A percentile compares a stretch with the other conserved stretches of the same genome.
Evolutionary conservation across 2,329 filamentous ascomycete genomes (phyloP).

Genomic region (Cladosporium sphaerospermum): DNA sequence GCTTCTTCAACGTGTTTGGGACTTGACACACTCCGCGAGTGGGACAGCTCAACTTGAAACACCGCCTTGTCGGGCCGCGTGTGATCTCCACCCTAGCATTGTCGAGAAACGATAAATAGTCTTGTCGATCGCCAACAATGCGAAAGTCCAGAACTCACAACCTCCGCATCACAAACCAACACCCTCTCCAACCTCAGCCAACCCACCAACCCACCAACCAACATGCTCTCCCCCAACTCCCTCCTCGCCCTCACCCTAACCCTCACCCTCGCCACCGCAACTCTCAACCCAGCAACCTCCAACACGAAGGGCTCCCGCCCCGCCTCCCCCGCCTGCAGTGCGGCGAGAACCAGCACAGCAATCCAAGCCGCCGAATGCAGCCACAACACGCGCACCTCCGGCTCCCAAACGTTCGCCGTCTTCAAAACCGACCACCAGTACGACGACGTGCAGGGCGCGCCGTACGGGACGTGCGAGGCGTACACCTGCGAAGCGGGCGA

Average conservation of each 20-base stretch:
- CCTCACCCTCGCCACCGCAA: constrained; percentile 26
- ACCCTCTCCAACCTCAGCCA: neutral
- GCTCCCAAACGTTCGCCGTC: constrained; percentile 35
- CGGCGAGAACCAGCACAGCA: constrained; percentile 29
- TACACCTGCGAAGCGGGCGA: constrained; percentile 37
- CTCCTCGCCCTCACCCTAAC: constrained; percentile 11
- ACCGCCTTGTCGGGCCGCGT: neutral
- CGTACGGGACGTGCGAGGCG: constrained; percentile 43
- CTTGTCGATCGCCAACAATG: no score
- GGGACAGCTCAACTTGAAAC: constrained; percentile 5
- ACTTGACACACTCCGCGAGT: neutral
- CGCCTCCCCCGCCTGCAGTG: constrained; percentile 23
- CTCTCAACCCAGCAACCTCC: constrained; percentile 32
- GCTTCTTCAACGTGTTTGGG: neutral
- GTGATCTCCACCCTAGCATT: neutral
- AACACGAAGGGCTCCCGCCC: constrained; percentile 34
- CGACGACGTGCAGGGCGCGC: constrained; percentile 38
- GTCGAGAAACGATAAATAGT: neutral
- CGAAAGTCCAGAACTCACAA: no score
- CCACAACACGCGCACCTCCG: constrained; percentile 35
- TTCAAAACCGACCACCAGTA: constrained; percentile 43
- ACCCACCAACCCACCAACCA: neutral
- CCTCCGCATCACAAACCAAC: neutral
- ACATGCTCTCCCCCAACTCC: constrained; percentile 11
- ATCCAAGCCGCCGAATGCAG: constrained; percentile 41